These are phyloP conservation scores for Sistotremastrum niveocremeum DNA, from an alignment of 768 basidiomycete species.

Conservation along the genomic window DNA sequence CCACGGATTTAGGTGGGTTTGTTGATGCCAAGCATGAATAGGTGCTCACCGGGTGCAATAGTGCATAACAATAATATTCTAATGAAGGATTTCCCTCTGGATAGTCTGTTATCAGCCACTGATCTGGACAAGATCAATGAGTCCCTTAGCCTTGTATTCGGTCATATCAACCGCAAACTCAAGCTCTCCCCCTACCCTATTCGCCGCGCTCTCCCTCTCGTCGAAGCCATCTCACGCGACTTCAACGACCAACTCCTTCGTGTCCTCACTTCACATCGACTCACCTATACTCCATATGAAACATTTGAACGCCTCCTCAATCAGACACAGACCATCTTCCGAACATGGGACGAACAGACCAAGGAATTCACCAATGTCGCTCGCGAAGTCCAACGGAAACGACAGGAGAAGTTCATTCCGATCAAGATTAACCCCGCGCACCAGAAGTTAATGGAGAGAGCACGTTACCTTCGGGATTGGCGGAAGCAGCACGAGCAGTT, in stretches of 20 bases:
- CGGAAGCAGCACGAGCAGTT: constrained; percentile 96
- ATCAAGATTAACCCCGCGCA: constrained; percentile 92
- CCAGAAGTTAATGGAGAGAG: constrained; percentile 78
- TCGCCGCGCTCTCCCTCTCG: constrained; percentile 86
- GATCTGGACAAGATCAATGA: constrained; percentile 94
- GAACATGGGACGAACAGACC: constrained; percentile 79
- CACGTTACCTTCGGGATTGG: constrained; percentile 81
- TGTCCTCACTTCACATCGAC: constrained; percentile 80
- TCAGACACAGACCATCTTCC: constrained; percentile 65
- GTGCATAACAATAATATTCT: constrained; percentile 97
- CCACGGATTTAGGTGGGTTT: constrained; percentile 67
- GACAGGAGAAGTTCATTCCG: constrained; percentile 87
- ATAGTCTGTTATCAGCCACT: constrained; percentile 91
- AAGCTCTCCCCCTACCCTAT: constrained; percentile 95
- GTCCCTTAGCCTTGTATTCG: constrained; percentile 74
- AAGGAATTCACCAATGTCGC: constrained; percentile 90
- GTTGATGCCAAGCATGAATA: neutral
- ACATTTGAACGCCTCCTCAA: constrained; percentile 80
- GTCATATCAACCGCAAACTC: constrained; percentile 90
- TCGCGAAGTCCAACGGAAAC: constrained; percentile 82
- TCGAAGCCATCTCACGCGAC: constrained; percentile 95
- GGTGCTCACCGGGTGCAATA: constrained; percentile 13
- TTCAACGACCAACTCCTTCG: constrained; percentile 92
- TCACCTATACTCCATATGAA: constrained; percentile 89
- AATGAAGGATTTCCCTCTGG: constrained; percentile 98